Conservation (phyloP, 1,139 yeast species). For the Candida smagusa region DNA sequence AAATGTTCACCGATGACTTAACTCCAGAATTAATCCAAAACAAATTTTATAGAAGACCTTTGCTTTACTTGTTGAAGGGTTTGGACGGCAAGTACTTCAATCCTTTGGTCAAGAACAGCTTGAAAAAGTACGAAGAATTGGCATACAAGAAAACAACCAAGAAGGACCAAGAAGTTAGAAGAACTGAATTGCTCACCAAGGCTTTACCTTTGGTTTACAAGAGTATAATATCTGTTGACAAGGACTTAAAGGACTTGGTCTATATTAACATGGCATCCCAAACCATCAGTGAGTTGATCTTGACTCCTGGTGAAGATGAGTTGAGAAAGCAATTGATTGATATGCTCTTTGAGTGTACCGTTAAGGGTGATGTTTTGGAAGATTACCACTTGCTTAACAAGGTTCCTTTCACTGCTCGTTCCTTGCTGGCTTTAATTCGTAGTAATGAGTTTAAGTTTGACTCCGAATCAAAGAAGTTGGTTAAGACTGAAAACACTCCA, state of each 20-base stretch:
- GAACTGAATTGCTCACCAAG: slow-evolving; percentile 60
- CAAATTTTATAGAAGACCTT: slow-evolving; percentile 86
- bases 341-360: slow-evolving; percentile 49
- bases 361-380: slow-evolving; percentile 71
- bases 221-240: slow-evolving; percentile 20
- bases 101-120: slow-evolving; percentile 60
- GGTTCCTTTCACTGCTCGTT: slow-evolving; percentile 70
- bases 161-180: slow-evolving; percentile 78
- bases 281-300: slow-evolving; percentile 70
- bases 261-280: slow-evolving; percentile 79
- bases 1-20: slow-evolving; percentile 51
- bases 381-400: slow-evolving; percentile 63
- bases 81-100: slow-evolving; percentile 81
- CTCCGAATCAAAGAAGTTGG: slow-evolving; percentile 62
- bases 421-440: slow-evolving; percentile 75
- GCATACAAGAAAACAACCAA: slow-evolving; percentile 73
- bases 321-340: slow-evolving; percentile 53
- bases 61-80: slow-evolving; percentile 76
- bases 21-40: slow-evolving; percentile 61
- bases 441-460: slow-evolving; percentile 59
- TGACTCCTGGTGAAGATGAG: slow-evolving; percentile 49
- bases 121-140: slow-evolving; percentile 58
- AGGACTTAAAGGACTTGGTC: slow-evolving; percentile 33
- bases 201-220: slow-evolving; percentile 68
- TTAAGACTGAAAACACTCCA: slow-evolving; percentile 35